These are phyloP conservation scores for Leishmania aethiopica DNA, from an alignment of 208 protist species.

Conservation along the genomic window DNA sequence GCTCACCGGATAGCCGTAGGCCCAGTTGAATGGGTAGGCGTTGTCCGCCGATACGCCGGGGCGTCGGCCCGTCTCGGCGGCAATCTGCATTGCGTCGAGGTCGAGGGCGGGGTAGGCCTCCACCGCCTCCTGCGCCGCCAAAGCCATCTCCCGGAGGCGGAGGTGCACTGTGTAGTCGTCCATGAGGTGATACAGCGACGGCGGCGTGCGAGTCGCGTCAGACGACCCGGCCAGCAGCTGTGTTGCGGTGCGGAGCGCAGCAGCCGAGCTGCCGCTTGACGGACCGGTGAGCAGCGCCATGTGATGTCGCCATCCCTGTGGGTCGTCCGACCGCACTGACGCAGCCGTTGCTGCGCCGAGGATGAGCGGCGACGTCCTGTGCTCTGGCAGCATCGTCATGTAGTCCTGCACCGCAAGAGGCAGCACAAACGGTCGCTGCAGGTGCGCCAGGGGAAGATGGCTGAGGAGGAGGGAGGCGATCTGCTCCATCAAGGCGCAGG, in stretches of 20 bases:
- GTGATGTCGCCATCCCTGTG: constrained; percentile 8
- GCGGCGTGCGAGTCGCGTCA: constrained; percentile 19
- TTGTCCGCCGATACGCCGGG: constrained; percentile 22
- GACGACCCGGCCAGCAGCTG: constrained; percentile 13
- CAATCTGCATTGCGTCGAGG: constrained; percentile 25
- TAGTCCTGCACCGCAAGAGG: constrained; percentile 64
- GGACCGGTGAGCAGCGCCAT: constrained; percentile 8
- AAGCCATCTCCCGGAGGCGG: constrained; percentile 36
- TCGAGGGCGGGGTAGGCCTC: constrained; percentile 22
- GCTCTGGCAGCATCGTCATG: constrained; percentile 74
- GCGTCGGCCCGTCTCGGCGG: constrained; percentile 29
- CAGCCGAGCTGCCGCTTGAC: background rate
- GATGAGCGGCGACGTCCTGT: constrained; percentile 21
- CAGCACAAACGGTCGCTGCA: constrained; percentile 71
- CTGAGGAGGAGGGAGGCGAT: constrained; percentile 51
- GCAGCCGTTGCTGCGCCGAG: constrained; percentile 22
- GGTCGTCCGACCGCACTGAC: constrained; percentile 13
- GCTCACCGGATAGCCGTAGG: constrained; percentile 32
- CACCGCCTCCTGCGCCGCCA: constrained; percentile 29
- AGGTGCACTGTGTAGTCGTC: constrained; percentile 51
- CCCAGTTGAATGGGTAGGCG: constrained; percentile 35
- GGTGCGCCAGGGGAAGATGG: constrained; percentile 61
- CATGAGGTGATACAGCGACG: constrained; percentile 43
- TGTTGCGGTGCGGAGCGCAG: constrained; percentile 13
- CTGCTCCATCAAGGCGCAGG: constrained; percentile 73